phyloP scores from a whole-genome alignment of 345 rosid species.

The Gossypium raimondii region DNA sequence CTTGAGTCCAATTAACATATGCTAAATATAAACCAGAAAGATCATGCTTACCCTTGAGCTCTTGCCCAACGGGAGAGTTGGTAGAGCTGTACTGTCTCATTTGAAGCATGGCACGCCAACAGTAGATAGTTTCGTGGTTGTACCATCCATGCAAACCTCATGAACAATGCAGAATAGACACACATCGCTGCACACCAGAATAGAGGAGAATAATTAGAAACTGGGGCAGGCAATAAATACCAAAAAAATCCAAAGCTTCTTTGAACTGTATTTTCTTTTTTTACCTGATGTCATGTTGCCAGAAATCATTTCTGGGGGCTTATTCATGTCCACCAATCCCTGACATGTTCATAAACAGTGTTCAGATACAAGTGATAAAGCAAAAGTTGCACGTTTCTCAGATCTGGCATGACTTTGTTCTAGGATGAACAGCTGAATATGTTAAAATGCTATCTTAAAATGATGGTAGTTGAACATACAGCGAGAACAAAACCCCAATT shows the following conservation, averaged over 20 bases:
- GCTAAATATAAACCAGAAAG: not conserved
- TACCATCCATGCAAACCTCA: slow-evolving; percentile 96
- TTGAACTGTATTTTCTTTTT: not conserved
- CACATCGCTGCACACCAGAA: slow-evolving; percentile 55
- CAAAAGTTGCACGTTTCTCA: not conserved
- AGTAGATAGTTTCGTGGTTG: slow-evolving; percentile 80
- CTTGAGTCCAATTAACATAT: not conserved
- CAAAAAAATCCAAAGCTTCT: not conserved
- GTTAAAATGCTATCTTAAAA: not conserved
- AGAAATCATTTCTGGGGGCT: slow-evolving; percentile 94
- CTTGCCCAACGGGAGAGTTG: slow-evolving; percentile 86
- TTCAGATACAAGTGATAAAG: slow-evolving; percentile 5
- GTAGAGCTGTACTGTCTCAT: slow-evolving; percentile 93
- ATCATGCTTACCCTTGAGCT: slow-evolving; percentile 53
- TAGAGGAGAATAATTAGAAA: slow-evolving; percentile 1
- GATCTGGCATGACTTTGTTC: not conserved
- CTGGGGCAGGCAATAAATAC: not conserved
- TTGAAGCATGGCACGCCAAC: slow-evolving; percentile 91
- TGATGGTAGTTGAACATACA: slow-evolving; percentile 38
- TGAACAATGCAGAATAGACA: slow-evolving; percentile 65
- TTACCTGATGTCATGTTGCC: slow-evolving; percentile 80
- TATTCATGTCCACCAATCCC: slow-evolving; percentile 87
- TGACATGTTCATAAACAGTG: slow-evolving; percentile 24
- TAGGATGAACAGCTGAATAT: not conserved
- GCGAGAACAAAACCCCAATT: slow-evolving; percentile 86